phyloP scores from a whole-genome alignment of 192 early-diverging fungal genomes.

The Coemansia sp. region DNA sequence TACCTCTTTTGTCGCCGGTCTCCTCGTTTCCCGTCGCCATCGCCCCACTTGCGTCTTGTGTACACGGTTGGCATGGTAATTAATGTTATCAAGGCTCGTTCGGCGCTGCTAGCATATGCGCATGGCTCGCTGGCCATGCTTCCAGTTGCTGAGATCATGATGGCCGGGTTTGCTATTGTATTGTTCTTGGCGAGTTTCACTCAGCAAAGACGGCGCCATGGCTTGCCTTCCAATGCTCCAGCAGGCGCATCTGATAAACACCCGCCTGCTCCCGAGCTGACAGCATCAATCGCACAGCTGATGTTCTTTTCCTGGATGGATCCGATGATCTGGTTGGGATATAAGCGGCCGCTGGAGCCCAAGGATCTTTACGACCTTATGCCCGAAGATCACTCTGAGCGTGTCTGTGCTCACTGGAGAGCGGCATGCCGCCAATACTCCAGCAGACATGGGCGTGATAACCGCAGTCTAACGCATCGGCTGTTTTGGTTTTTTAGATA shows the following conservation, averaged over 20 bases:
- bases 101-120: slow-evolving; percentile 36
- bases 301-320: slow-evolving; percentile 64
- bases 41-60: slow-evolving; percentile 46
- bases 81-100: slow-evolving; percentile 30
- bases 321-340: slow-evolving; percentile 65
- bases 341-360: slow-evolving; percentile 60
- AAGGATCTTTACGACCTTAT: slow-evolving; percentile 61
- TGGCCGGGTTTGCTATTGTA: slow-evolving; percentile 19
- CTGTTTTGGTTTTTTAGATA: slow-evolving; percentile 54
- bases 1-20: slow-evolving; percentile 31
- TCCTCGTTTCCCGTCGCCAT: slow-evolving; percentile 30
- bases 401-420: slow-evolving; percentile 36
- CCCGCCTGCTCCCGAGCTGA: slow-evolving; percentile 55
- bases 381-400: slow-evolving; percentile 37
- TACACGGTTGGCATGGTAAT: slow-evolving; percentile 25
- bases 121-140: slow-evolving; percentile 3
- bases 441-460: slow-evolving; percentile 33
- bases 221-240: slow-evolving; percentile 24
- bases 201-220: slow-evolving; percentile 44
- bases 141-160: slow-evolving; percentile 16
- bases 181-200: slow-evolving; percentile 44
- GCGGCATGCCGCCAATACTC: slow-evolving; percentile 23
- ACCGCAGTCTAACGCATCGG: slow-evolving; percentile 25
- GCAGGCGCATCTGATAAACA: slow-evolving; percentile 8
- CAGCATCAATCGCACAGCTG: slow-evolving; percentile 57